Percentiles rank a stretch among this genome's conserved stretches.
These are phyloP conservation scores for Pichia insulana DNA, from an alignment of 805 yeast species.

Conservation along the genomic window DNA sequence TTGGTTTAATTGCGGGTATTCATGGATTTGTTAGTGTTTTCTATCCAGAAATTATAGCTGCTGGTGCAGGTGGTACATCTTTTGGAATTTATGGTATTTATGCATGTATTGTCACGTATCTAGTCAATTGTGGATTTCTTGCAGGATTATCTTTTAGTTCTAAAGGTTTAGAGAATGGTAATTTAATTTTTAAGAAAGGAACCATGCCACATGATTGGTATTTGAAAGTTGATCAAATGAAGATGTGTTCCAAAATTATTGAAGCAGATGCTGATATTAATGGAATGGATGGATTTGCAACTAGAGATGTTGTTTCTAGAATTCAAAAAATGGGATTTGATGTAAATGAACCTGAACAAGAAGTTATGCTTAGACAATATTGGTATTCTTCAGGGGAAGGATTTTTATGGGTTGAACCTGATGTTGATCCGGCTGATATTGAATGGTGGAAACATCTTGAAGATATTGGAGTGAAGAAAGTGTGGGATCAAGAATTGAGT, in stretches of 20 bases:
- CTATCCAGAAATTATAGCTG: conserved; percentile 20
- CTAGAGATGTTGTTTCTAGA: conserved; percentile 23
- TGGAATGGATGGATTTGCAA: conserved; percentile 36
- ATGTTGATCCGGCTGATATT: conserved; percentile 76
- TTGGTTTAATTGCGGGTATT: conserved; percentile 34
- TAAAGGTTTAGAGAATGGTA: conserved; percentile 41
- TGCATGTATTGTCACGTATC: conserved; percentile 40
- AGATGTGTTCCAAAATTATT: conserved; percentile 54
- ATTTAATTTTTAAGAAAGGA: conserved; percentile 57
- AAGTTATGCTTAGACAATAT: conserved; percentile 64
- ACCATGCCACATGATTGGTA: conserved; percentile 58
- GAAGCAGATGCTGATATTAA: conserved; percentile 53
- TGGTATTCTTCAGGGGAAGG: conserved; percentile 86
- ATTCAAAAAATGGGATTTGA: conserved; percentile 31
- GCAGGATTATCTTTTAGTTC: conserved; percentile 35
- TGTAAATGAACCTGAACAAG: conserved; percentile 51
- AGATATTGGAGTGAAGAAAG: conserved; percentile 22
- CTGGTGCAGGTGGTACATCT: conserved; percentile 26
- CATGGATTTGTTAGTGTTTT: conserved; percentile 39
- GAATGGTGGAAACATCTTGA: conserved; percentile 28
- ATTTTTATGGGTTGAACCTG: conserved; percentile 85
- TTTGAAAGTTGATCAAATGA: conserved; percentile 57
- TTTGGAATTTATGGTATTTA: conserved; percentile 33
- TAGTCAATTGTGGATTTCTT: conserved; percentile 39
- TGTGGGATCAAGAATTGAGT: conserved; percentile 23